A percentile compares a stretch with the other conserved stretches of the same genome.
Conservation (phyloP, 192 early-diverging fungal genomes). For the Obelidium mucronatum region DNA sequence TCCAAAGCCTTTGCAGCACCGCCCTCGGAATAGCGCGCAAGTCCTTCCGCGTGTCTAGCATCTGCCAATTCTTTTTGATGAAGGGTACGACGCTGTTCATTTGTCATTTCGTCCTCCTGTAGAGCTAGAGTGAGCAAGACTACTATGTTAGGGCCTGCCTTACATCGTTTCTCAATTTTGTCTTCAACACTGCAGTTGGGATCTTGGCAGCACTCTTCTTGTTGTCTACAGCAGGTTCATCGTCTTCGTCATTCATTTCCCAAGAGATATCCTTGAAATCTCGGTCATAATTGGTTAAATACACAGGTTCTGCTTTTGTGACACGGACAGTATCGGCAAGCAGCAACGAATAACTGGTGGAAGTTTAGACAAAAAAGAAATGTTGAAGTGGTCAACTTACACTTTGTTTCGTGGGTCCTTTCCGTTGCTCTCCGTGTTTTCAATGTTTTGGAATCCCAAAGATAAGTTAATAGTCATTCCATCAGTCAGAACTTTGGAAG, state of each 20-base stretch:
- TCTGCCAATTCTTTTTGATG: slow-evolving; percentile 90
- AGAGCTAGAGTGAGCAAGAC: slow-evolving; percentile 9
- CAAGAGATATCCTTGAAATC: slow-evolving; percentile 55
- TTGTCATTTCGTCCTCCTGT: slow-evolving; percentile 75
- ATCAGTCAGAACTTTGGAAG: slow-evolving; percentile 66
- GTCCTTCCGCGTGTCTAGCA: slow-evolving; percentile 78
- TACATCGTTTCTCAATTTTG: slow-evolving; percentile 38
- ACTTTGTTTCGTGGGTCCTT: slow-evolving; percentile 74
- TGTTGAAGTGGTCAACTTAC: slow-evolving; percentile 38
- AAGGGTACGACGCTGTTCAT: slow-evolving; percentile 75
- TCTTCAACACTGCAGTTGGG: slow-evolving; percentile 44
- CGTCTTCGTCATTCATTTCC: slow-evolving; percentile 56
- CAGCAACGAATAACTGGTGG: slow-evolving; percentile 77
- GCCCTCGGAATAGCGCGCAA: slow-evolving; percentile 77
- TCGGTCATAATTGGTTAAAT: slow-evolving; percentile 73
- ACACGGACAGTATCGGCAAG: slow-evolving; percentile 81
- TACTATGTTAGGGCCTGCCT: too few species aligned
- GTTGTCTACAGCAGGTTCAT: slow-evolving; percentile 37
- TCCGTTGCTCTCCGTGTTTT: slow-evolving; percentile 67
- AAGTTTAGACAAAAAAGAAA: slow-evolving; percentile 18
- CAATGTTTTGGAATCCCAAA: slow-evolving; percentile 86
- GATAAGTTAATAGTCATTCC: slow-evolving; percentile 89
- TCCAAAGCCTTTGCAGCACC: slow-evolving; percentile 66
- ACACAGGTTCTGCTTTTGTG: slow-evolving; percentile 60
- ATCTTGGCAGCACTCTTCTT: slow-evolving; percentile 19